These are phyloP conservation scores for Malus hybrid DNA, from an alignment of 331 rosid species.

Conservation along the genomic window DNA sequence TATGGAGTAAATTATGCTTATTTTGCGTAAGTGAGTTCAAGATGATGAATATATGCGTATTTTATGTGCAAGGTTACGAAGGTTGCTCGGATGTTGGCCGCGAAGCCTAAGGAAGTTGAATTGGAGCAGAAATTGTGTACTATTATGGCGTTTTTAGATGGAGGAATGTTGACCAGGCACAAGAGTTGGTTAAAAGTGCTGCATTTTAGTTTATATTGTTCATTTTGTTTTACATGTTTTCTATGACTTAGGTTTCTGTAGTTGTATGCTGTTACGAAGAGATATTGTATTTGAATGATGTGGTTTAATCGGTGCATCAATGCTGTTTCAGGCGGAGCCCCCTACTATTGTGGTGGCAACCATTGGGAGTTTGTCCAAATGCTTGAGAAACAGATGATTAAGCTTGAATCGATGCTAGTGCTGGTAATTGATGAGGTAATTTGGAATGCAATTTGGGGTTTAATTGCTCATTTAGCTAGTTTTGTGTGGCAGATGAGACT, in stretches of 20 bases:
- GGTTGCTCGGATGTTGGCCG: conserved; percentile 78
- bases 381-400: conserved; percentile 53
- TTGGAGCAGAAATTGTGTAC: conserved; percentile 54
- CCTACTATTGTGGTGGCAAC: conserved; percentile 83
- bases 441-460: no score
- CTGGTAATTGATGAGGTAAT: conserved; percentile 84
- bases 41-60: neutral
- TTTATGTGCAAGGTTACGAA: conserved; percentile 57
- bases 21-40: neutral
- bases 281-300: neutral
- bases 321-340: conserved; percentile 78
- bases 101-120: conserved; percentile 45
- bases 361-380: conserved; percentile 72
- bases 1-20: neutral
- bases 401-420: conserved; percentile 60
- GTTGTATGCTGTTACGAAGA: neutral
- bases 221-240: neutral
- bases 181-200: conserved; percentile 87
- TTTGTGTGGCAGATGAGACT: neutral
- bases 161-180: conserved; percentile 82
- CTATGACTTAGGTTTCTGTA: neutral
- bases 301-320: neutral
- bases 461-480: neutral
- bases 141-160: conserved; percentile 90
- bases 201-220: neutral